Evolutionary conservation across 2,329 filamentous ascomycete genomes (phyloP).

Genomic region (Fusarium nurragi): DNA sequence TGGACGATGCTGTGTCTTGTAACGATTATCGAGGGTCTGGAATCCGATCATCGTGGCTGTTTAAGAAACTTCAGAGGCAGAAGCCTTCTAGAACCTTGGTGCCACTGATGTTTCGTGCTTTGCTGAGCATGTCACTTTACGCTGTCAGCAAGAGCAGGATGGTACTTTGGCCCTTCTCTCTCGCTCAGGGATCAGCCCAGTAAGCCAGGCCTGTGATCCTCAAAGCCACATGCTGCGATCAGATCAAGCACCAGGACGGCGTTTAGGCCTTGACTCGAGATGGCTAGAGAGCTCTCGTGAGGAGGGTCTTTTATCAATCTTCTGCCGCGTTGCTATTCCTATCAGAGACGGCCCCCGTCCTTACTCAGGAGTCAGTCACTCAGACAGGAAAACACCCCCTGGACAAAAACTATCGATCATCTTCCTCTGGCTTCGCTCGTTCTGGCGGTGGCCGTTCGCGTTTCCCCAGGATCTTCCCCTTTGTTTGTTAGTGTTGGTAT

Average conservation of each 20-base stretch:
- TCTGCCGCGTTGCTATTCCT: slow-evolving; percentile 38
- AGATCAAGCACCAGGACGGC: slow-evolving; percentile 35
- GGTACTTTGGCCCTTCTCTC: slow-evolving; percentile 12
- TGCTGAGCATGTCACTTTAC: slow-evolving; percentile 9
- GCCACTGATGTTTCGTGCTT: not conserved
- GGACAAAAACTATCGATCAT: slow-evolving; percentile 25
- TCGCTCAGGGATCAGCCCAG: slow-evolving; percentile 38
- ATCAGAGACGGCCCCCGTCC: slow-evolving; percentile 24
- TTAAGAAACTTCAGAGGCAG: slow-evolving; percentile 20
- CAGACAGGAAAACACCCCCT: slow-evolving; percentile 25
- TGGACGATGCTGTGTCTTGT: slow-evolving; percentile 4
- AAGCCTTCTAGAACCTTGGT: slow-evolving; percentile 35
- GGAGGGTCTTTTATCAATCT: slow-evolving; percentile 34
- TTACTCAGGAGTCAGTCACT: slow-evolving; percentile 22
- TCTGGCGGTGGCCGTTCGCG: slow-evolving; percentile 25
- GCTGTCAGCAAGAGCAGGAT: not conserved
- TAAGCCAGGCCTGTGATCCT: slow-evolving; percentile 39
- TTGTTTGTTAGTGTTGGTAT: not conserved
- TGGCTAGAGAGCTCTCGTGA: slow-evolving; percentile 31
- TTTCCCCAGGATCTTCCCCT: slow-evolving; percentile 29
- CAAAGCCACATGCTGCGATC: slow-evolving; percentile 44
- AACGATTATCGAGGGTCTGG: not conserved
- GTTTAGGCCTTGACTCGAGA: slow-evolving; percentile 27
- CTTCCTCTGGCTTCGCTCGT: slow-evolving; percentile 35
- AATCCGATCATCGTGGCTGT: slow-evolving; percentile 18